A percentile compares a stretch with the other conserved stretches of the same genome.
Conservation (phyloP, 2,329 filamentous ascomycete genomes). For the Alternaria sp. region DNA sequence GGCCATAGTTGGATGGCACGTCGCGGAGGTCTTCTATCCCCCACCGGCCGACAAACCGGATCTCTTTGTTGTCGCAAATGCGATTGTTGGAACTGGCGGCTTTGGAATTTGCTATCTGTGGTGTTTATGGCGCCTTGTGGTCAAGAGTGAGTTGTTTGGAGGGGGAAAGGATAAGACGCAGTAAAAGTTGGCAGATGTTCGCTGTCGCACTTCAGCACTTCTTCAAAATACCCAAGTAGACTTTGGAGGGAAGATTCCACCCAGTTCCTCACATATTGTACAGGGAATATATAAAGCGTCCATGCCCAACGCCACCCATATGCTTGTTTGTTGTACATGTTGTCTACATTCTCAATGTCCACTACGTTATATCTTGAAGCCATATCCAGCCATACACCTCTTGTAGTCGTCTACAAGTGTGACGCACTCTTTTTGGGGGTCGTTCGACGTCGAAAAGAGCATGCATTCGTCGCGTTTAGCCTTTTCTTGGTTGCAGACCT, state of each 20-base stretch:
- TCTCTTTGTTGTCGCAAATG: conserved; percentile 92
- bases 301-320: conserved; percentile 45
- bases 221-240: conserved; percentile 32
- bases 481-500: conserved; percentile 91
- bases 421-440: conserved; percentile 85
- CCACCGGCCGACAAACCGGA: conserved; percentile 84
- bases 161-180: conserved; percentile 53
- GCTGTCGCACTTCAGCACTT: conserved; percentile 17
- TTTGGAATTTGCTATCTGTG: conserved; percentile 90
- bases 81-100: conserved; percentile 82
- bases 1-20: conserved; percentile 82
- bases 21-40: conserved; percentile 71
- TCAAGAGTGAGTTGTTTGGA: conserved; percentile 63
- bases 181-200: conserved; percentile 30
- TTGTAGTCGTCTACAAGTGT: conserved; percentile 84
- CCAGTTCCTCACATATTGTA: conserved; percentile 31
- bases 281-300: conserved; percentile 33
- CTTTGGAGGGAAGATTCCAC: conserved; percentile 43
- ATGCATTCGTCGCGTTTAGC: conserved; percentile 94
- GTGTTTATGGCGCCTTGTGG: conserved; percentile 77
- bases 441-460: conserved; percentile 88
- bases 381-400: conserved; percentile 90
- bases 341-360: conserved; percentile 36
- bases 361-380: conserved; percentile 70
- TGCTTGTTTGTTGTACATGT: conserved; percentile 44